phyloP scores from a whole-genome alignment of 2,329 filamentous ascomycete species.

The Penicillium psychrosexuale region DNA sequence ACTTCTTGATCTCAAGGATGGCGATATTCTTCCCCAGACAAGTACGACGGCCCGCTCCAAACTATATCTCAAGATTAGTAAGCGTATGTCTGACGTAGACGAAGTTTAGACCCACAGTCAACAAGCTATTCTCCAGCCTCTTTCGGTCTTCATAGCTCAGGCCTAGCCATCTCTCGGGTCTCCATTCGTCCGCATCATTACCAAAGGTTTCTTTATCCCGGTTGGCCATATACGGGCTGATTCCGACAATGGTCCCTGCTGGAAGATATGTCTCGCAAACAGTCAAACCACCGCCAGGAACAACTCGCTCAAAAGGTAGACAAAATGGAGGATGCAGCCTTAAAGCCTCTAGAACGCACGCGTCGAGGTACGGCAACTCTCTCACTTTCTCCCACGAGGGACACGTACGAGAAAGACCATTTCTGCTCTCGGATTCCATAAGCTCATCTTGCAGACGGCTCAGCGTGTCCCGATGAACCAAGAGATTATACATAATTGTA shows the following conservation, averaged over 20 bases:
- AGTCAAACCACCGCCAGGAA: constrained; percentile 1
- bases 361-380: constrained; percentile 47
- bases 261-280: constrained; percentile 7
- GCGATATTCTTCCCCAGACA: constrained; percentile 18
- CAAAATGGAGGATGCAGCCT: constrained; percentile 38
- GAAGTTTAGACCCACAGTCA: constrained; percentile 16
- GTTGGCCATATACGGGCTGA: constrained; percentile 16
- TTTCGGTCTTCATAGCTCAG: constrained; percentile 2
- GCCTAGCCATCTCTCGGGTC: constrained; percentile 23
- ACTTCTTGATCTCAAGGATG: constrained; percentile 24
- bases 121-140: constrained; percentile 15
- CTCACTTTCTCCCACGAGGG: constrained; percentile 19
- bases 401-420: neutral
- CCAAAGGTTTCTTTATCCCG: constrained; percentile 19
- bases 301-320: constrained; percentile 19
- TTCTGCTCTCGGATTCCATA: neutral
- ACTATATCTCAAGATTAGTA: constrained; percentile 2
- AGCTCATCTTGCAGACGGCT: constrained; percentile 20
- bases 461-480: constrained; percentile 21
- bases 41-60: constrained; percentile 8
- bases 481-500: constrained; percentile 28
- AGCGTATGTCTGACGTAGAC: neutral
- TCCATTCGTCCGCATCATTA: constrained; percentile 19
- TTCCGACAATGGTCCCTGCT: constrained; percentile 9
- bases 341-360: constrained; percentile 50